Base-by-base conservation (phyloP, 2,329 filamentous ascomycete genomes). In the Stenocarpella maydis region DNA sequence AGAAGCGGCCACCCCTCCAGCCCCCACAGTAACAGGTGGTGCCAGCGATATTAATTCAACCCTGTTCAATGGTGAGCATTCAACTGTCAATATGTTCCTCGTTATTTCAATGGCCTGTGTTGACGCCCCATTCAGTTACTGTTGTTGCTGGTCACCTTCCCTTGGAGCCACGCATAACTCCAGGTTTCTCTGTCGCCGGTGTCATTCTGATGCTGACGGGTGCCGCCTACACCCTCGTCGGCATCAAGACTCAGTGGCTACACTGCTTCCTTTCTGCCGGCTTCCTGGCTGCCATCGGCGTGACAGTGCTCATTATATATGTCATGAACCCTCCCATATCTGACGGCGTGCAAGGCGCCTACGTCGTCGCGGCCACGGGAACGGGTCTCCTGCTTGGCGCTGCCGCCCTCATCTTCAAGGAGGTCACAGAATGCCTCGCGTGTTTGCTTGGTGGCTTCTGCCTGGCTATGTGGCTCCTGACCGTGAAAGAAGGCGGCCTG, bases 371-470 rank as follows among this genome's bases (percentile, higher is more conserved):
- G 2, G 88, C 87, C 3, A 85, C 93, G 43, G 80, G 94, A 72
- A 91, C 94, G 0, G 94, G 94, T 1, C 77, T 90, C 7, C 84
- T 94, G 26, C 86, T 97, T 24, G 95, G 95, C 19, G 92, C 85
- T 15, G 82, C 91, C 3, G 88, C 94, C 0, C 85, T 94, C 10
- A 84, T 97, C 14, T 97, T 98, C 80, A 88, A 89, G 68, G 94
- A 98, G 74, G 84, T 97, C 53, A 94, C 93, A 0, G 91, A 94
- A 68, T 86, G 87, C 8, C 82, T 97, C n/a, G 93, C 92, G 2
- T 97, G 93, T 76, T 82, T 95, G n/a, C 83, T 97, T 0, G 94
- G 94, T 31, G 94, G 94, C 0, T 97, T 96, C 78, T 94, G 90
- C 72, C 77, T 96, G 9, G 90, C 90, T 77, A 97, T 97, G 94